phyloP scores from a whole-genome alignment of 441 rosid genomes.

The Euphorbia celastroides region DNA sequence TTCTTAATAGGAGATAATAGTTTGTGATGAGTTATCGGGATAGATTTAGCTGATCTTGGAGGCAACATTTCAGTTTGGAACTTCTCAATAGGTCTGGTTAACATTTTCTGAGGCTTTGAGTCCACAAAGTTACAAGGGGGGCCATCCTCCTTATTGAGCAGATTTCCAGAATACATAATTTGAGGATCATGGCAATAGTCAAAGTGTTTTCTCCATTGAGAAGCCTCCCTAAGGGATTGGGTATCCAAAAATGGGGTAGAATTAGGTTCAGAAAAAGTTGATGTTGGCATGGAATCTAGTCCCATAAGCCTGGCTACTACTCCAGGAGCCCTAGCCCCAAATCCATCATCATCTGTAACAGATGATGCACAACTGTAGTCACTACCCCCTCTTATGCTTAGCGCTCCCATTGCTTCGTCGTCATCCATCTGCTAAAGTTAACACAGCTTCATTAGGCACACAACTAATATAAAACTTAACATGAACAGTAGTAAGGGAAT shows the following conservation, averaged over 20 bases:
- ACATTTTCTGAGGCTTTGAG: conserved; percentile 39
- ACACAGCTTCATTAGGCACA: conserved; percentile 10
- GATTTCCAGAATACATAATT: conserved; percentile 45
- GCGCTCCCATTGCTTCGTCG: conserved; percentile 49
- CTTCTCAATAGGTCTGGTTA: conserved; percentile 70
- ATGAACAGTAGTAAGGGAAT: neutral
- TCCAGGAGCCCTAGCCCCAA: conserved; percentile 70
- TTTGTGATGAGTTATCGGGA: conserved; percentile 82
- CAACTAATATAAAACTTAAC: neutral
- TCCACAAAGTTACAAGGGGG: conserved; percentile 31
- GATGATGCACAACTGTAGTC: conserved; percentile 93
- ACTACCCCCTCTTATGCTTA: conserved; percentile 48
- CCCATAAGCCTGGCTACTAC: conserved; percentile 99
- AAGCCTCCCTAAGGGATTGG: conserved; percentile 47
- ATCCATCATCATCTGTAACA: conserved; percentile 79
- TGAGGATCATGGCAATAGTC: conserved; percentile 44
- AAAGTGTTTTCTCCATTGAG: conserved; percentile 40
- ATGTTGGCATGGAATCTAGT: conserved; percentile 66
- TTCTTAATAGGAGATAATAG: conserved; percentile 94
- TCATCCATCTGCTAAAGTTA: conserved; percentile 52
- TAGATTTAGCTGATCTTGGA: conserved; percentile 90
- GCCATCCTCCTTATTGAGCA: conserved; percentile 43
- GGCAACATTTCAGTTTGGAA: conserved; percentile 92
- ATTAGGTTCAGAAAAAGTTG: conserved; percentile 43
- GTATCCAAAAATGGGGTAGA: conserved; percentile 57